These are phyloP conservation scores for Pythium guiyangense DNA, from an alignment of 352 stramenopile species.

Conservation along the genomic window DNA sequence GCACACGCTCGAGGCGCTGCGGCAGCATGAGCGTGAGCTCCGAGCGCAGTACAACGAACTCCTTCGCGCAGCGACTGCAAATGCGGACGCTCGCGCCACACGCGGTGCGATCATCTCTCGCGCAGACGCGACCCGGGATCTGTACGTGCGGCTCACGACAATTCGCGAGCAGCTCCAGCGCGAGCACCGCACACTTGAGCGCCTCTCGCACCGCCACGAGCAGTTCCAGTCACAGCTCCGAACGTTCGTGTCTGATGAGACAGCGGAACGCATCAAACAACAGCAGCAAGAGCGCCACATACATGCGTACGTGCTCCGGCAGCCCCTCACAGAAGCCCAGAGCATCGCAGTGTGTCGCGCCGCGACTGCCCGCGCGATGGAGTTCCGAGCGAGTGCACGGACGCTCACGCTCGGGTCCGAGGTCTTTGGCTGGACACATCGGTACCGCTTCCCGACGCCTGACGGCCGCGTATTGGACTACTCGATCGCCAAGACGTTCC, in stretches of 20 bases:
- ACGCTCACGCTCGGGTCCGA: too few species aligned
- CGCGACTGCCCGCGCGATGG: too few species aligned
- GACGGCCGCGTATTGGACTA: too few species aligned
- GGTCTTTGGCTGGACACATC: too few species aligned
- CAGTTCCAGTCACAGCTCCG: conserved; percentile 19
- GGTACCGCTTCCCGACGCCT: too few species aligned
- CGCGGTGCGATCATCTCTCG: not conserved
- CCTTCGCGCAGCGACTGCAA: conserved; percentile 12
- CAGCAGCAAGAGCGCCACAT: too few species aligned
- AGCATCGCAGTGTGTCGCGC: too few species aligned
- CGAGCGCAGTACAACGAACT: conserved; percentile 25
- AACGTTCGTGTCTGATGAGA: not conserved
- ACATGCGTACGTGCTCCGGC: too few species aligned
- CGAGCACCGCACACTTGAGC: conserved; percentile 24
- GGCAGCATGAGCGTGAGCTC: conserved; percentile 21
- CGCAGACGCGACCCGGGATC: conserved; percentile 9
- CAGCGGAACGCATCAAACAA: too few species aligned
- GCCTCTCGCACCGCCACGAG: conserved; percentile 20
- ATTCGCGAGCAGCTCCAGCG: conserved; percentile 24
- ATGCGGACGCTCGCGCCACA: conserved; percentile 3
- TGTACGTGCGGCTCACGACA: conserved; percentile 25
- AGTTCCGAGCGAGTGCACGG: too few species aligned
- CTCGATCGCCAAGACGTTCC: too few species aligned
- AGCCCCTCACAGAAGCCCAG: too few species aligned
- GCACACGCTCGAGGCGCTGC: conserved; percentile 29